Evolutionary conservation across 345 rosid species (phyloP).

Genomic region (Litchi chinensis): DNA sequence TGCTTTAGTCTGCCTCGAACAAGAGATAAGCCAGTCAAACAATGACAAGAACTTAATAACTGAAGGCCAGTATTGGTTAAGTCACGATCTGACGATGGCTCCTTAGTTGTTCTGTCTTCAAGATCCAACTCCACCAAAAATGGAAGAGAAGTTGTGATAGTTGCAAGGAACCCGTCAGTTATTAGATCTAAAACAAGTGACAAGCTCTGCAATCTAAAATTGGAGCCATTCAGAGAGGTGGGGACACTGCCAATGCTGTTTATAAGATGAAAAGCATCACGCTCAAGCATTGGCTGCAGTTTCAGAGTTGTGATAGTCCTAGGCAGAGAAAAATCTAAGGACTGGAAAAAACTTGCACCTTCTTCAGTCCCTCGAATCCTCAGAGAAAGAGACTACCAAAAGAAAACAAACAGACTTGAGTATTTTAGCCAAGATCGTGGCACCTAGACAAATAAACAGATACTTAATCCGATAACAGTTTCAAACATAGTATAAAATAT

Average conservation of each 20-base stretch:
- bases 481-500: background rate
- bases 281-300: constrained; percentile 46
- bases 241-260: constrained; percentile 27
- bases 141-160: constrained; percentile 47
- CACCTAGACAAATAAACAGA: background rate
- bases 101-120: constrained; percentile 61
- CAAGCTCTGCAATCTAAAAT: constrained; percentile 44
- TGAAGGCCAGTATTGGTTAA: constrained; percentile 62
- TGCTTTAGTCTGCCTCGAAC: constrained; percentile 47
- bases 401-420: constrained; percentile 32
- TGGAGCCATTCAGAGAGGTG: constrained; percentile 31
- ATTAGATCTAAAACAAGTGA: constrained; percentile 56
- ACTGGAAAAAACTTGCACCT: constrained; percentile 37
- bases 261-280: constrained; percentile 41
- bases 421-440: constrained; percentile 14
- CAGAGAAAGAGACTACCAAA: constrained; percentile 51
- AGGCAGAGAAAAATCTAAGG: constrained; percentile 40
- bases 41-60: constrained; percentile 41
- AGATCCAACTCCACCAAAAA: constrained; percentile 58
- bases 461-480: background rate
- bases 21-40: constrained; percentile 53
- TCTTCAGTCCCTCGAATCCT: constrained; percentile 43
- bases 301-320: constrained; percentile 48
- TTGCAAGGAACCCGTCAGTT: constrained; percentile 51
- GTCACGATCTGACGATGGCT: constrained; percentile 39